phyloP scores from a whole-genome alignment of 257 asterid genomes.

The Cruciata laevipes region DNA sequence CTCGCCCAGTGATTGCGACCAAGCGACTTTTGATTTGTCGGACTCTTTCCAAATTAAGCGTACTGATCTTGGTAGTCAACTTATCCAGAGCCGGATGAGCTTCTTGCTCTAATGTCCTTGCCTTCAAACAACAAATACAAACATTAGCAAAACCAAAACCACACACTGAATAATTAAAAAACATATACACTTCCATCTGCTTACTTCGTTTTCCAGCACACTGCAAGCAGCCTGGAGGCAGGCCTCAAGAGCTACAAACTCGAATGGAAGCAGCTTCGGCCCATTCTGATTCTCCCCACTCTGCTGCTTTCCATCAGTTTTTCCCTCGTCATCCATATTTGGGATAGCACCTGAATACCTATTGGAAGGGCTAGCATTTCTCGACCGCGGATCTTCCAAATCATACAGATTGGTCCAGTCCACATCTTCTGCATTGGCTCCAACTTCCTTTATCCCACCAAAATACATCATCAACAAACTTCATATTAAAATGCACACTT shows the following conservation, averaged over 20 bases:
- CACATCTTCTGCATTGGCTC: conserved; percentile 51
- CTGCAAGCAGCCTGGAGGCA: conserved; percentile 97
- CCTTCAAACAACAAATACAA: conserved; percentile 41
- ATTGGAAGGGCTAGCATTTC: conserved; percentile 47
- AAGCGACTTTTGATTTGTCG: conserved; percentile 89
- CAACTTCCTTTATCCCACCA: conserved; percentile 53
- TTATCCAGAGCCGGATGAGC: conserved; percentile 96
- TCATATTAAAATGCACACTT: neutral
- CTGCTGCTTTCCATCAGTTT: conserved; percentile 49
- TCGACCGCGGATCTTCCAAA: conserved; percentile 56
- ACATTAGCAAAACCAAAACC: conserved; percentile 9
- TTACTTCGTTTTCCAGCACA: conserved; percentile 80
- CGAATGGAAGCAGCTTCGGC: conserved; percentile 85
- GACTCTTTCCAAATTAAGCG: conserved; percentile 91
- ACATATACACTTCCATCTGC: conserved; percentile 2
- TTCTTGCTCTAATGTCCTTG: conserved; percentile 88
- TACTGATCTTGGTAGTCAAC: conserved; percentile 83
- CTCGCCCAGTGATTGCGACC: conserved; percentile 96
- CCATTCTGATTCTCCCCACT: conserved; percentile 63
- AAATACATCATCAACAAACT: neutral
- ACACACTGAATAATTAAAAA: neutral
- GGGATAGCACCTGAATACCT: conserved; percentile 45
- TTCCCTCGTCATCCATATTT: conserved; percentile 40
- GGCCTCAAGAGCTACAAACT: conserved; percentile 93
- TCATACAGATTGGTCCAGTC: conserved; percentile 84